Evolutionary conservation across 2,329 filamentous ascomycete species (phyloP).

Genomic region (Talaromyces sp.): DNA sequence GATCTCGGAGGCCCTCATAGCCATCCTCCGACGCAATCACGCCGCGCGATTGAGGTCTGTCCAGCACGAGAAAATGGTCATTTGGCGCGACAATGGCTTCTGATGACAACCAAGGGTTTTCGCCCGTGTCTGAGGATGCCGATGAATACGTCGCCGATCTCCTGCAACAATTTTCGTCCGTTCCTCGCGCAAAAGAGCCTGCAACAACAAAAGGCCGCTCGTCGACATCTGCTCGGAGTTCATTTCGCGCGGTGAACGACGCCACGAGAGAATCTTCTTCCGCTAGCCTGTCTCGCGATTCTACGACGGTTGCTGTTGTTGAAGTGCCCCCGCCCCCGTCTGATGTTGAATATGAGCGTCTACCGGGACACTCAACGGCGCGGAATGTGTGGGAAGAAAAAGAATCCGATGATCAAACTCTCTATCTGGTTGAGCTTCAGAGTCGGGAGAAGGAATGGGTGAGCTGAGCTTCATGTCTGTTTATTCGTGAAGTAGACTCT

Average conservation of each 20-base stretch:
- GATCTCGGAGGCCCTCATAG: too few relatives aligned
- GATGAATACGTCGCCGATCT: constrained; percentile 16
- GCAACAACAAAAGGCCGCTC: neutral
- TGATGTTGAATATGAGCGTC: constrained; percentile 30
- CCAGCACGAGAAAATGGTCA: neutral
- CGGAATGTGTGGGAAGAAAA: constrained; percentile 25
- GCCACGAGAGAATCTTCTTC: neutral
- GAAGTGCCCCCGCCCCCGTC: constrained; percentile 23
- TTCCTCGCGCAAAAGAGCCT: neutral
- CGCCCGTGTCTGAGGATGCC: constrained; percentile 15
- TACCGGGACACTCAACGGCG: constrained; percentile 34
- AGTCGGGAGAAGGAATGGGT: constrained; percentile 33
- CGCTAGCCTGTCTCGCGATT: neutral
- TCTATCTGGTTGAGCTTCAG: constrained; percentile 27
- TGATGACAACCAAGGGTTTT: neutral
- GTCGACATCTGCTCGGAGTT: neutral
- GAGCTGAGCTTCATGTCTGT: constrained; percentile 10
- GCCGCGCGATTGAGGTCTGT: neutral
- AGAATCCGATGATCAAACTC: constrained; percentile 14
- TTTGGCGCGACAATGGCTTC: neutral
- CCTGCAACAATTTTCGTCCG: constrained; percentile 14
- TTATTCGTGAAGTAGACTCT: neutral
- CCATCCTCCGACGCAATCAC: too few relatives aligned
- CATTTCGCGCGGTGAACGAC: neutral
- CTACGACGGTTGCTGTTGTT: constrained; percentile 17